phyloP scores from a whole-genome alignment of 1,139 yeast genomes.

The Nakaseomyces nivariensis region DNA sequence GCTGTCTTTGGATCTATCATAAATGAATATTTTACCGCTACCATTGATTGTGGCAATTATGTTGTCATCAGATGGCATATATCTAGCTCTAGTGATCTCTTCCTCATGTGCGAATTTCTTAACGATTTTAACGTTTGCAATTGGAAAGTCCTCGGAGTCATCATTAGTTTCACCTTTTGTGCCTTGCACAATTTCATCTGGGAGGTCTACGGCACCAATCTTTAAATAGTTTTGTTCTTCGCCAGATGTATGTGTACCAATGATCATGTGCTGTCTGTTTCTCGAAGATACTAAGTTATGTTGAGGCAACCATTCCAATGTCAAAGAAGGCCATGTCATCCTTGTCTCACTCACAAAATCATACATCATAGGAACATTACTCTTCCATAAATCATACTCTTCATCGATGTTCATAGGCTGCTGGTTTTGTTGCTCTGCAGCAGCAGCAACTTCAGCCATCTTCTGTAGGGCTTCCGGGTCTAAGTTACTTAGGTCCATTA shows the following conservation, averaged over 20 bases:
- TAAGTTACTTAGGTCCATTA: background rate
- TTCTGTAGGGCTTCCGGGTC: background rate
- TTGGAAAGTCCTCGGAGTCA: constrained; percentile 23
- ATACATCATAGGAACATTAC: constrained; percentile 70
- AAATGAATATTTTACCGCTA: constrained; percentile 60
- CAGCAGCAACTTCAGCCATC: constrained; percentile 3
- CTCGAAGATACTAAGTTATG: constrained; percentile 10
- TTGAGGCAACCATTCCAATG: constrained; percentile 66
- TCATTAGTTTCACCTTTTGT: constrained; percentile 17
- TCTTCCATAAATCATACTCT: constrained; percentile 70
- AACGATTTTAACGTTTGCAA: constrained; percentile 50
- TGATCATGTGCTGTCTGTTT: constrained; percentile 37
- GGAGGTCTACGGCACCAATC: constrained; percentile 64
- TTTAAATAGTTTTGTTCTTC: constrained; percentile 69
- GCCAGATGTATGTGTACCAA: constrained; percentile 86
- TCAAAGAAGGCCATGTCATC: constrained; percentile 69
- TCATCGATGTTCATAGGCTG: constrained; percentile 33
- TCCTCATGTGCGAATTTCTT: constrained; percentile 47
- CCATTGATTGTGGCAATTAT: constrained; percentile 73
- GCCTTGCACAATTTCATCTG: constrained; percentile 30
- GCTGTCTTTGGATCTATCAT: constrained; percentile 36
- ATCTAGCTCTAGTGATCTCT: constrained; percentile 76
- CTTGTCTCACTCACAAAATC: constrained; percentile 75
- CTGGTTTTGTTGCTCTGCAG: background rate
- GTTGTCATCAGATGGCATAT: constrained; percentile 62